Conservation (phyloP, 768 basidiomycete species). For the Boletus tylopilopsis region DNA sequence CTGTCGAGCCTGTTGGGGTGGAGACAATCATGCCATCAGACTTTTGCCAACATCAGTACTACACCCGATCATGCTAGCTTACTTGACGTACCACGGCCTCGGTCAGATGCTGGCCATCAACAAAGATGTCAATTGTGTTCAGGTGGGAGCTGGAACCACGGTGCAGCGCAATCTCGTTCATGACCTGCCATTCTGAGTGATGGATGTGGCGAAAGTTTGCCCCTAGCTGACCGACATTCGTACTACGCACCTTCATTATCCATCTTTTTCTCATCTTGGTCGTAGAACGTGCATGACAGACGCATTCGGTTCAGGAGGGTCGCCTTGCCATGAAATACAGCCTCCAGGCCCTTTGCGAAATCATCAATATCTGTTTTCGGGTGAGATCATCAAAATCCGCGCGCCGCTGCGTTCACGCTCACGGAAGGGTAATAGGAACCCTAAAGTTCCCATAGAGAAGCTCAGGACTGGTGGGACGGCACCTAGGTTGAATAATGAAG, state of each 20-base stretch:
- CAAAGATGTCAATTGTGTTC: conserved; percentile 90
- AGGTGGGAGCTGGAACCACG: conserved; percentile 89
- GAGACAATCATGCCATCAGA: conserved; percentile 93
- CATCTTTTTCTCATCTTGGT: conserved; percentile 54
- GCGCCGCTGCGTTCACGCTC: conserved; percentile 29
- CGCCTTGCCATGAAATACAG: conserved; percentile 74
- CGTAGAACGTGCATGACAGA: conserved; percentile 74
- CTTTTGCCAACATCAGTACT: conserved; percentile 37
- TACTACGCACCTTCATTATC: conserved; percentile 52
- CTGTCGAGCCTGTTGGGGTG: conserved; percentile 95
- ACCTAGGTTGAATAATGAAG: conserved; percentile 85
- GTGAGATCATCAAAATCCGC: conserved; percentile 1
- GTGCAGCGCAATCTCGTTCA: conserved; percentile 95
- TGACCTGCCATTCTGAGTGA: conserved; percentile 82
- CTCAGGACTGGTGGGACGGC: conserved; percentile 83
- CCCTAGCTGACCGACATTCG: background rate
- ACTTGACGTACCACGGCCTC: conserved; percentile 79
- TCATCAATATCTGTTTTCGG: conserved; percentile 74
- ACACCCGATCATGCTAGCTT: conserved; percentile 7
- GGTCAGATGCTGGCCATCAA: conserved; percentile 92
- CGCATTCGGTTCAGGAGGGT: conserved; percentile 89
- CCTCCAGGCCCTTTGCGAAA: conserved; percentile 74
- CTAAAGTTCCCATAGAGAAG: conserved; percentile 76
- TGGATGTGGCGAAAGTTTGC: background rate
- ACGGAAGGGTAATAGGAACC: conserved; percentile 94